Percentiles rank a stretch among this genome's conserved stretches.
These are phyloP conservation scores for Neopestalotiopsis clavispora DNA, from an alignment of 2,329 filamentous ascomycete species.

Conservation along the genomic window DNA sequence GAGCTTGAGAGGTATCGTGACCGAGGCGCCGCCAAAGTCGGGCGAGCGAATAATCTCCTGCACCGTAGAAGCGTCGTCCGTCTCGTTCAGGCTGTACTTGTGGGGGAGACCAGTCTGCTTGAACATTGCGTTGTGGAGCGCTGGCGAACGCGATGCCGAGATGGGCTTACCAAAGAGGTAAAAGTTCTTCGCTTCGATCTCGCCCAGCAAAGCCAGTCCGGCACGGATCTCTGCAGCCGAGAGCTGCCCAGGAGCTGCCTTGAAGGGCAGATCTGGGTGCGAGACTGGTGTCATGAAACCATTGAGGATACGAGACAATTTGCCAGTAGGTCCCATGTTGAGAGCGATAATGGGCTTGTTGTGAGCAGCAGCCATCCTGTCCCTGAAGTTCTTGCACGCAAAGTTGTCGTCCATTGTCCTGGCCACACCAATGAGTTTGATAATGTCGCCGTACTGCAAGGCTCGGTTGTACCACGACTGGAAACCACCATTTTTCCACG, in stretches of 20 bases:
- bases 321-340: slow-evolving; percentile 90
- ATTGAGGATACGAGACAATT: slow-evolving; percentile 89
- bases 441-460: slow-evolving; percentile 86
- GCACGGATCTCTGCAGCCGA: slow-evolving; percentile 87
- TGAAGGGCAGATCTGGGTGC: slow-evolving; percentile 86
- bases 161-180: slow-evolving; percentile 90
- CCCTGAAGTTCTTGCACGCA: slow-evolving; percentile 80
- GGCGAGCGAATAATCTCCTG: slow-evolving; percentile 68
- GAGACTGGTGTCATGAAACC: slow-evolving; percentile 93
- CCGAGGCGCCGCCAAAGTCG: slow-evolving; percentile 89
- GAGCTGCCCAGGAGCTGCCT: slow-evolving; percentile 91
- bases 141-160: slow-evolving; percentile 80
- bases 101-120: slow-evolving; percentile 79
- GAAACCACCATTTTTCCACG: slow-evolving; percentile 95
- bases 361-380: slow-evolving; percentile 73
- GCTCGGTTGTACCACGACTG: slow-evolving; percentile 88
- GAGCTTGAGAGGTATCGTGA: slow-evolving; percentile 94
- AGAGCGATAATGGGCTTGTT: slow-evolving; percentile 88
- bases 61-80: slow-evolving; percentile 66
- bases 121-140: slow-evolving; percentile 89
- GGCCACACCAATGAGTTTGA: slow-evolving; percentile 91
- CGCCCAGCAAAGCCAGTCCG: slow-evolving; percentile 78
- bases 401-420: slow-evolving; percentile 83
- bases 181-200: slow-evolving; percentile 77
- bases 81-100: slow-evolving; percentile 78